Evolutionary conservation across 164 flowering plant genomes (phyloP), one percentile per base, ranked within the genome.

Genomic region (Macadamia integrifolia): DNA sequence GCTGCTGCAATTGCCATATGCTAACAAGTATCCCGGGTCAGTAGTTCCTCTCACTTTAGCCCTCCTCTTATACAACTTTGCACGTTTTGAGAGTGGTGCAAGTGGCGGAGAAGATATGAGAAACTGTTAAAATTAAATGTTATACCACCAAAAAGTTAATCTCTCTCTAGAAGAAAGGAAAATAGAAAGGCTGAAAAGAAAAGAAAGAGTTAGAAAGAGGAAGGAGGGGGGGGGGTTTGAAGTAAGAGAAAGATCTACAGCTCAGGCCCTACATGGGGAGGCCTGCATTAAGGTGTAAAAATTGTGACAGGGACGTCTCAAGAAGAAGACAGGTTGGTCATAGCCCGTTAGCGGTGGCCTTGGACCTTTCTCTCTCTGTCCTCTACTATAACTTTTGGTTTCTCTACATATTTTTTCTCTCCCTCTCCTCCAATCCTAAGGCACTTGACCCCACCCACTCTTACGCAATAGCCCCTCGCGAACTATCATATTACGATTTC

Each of bases 281-380:
- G 74, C 13, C 59, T 66, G 71, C 68, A 31, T 74, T 66, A 65
- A 71, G 80, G 81, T 64, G 79, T 74, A 71, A 69, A 77, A 84
- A 80, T 76, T 74, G 78, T 71, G 91, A 87, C 78, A 82, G 60
- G 11, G 90, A 87, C 87, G 12, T 77, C 31, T 76, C 86, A 52
- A 72, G 69, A 76, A 58, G 67, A 74, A 64, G 87, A 87, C 86
- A 84, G 88, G 74, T 79, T 81, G 88, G 81, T 76, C 81, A 76
- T 81, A 76, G 65, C 77, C 77, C 68, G 71, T 61, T 72, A 69
- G 82, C 84, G 83, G 87, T 85, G 82, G 74, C 63, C 66, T 80
- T 78, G 83, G 83, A 76, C 76, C 77, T 68, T 46, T 44, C 46
- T 52, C 57, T 15, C 12, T 31, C 14, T 53, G 23, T 66, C 43